These are phyloP conservation scores for Mycosphaerelloides madeirae DNA, from an alignment of 2,329 filamentous ascomycete species.

Conservation along the genomic window DNA sequence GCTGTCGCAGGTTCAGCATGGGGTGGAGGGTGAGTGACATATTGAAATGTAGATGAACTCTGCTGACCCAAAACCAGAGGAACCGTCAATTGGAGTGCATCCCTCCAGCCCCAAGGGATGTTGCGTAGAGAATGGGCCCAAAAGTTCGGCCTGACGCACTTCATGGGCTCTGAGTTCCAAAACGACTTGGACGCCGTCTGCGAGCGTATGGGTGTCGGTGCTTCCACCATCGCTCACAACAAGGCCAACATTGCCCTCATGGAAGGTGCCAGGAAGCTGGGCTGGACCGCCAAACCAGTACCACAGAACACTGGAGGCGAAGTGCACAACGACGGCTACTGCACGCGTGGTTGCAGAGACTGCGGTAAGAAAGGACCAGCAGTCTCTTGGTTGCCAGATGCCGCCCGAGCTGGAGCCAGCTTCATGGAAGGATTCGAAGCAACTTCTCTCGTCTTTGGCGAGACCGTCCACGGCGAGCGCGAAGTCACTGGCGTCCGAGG, in stretches of 20 bases:
- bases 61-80: conserved; percentile 40
- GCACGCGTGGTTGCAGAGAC: conserved; percentile 55
- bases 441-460: conserved; percentile 65
- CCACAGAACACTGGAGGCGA: conserved; percentile 74
- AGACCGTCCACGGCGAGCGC: conserved; percentile 41
- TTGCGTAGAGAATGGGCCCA: conserved; percentile 79
- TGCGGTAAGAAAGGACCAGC: conserved; percentile 75
- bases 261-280: conserved; percentile 68
- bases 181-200: conserved; percentile 75
- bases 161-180: conserved; percentile 69
- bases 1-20: conserved; percentile 67
- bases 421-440: conserved; percentile 82
- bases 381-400: conserved; percentile 73
- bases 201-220: conserved; percentile 68
- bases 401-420: conserved; percentile 67
- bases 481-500: conserved; percentile 68
- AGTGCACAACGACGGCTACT: conserved; percentile 68
- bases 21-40: conserved; percentile 53
- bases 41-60: too few species aligned
- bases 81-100: conserved; percentile 77
- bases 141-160: conserved; percentile 62
- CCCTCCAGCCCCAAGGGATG: conserved; percentile 64
- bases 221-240: conserved; percentile 65
- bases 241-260: conserved; percentile 66
- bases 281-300: conserved; percentile 63